Evolutionary conservation across 305 asterid genomes (phyloP).

Genomic region (Andrographis paniculata): DNA sequence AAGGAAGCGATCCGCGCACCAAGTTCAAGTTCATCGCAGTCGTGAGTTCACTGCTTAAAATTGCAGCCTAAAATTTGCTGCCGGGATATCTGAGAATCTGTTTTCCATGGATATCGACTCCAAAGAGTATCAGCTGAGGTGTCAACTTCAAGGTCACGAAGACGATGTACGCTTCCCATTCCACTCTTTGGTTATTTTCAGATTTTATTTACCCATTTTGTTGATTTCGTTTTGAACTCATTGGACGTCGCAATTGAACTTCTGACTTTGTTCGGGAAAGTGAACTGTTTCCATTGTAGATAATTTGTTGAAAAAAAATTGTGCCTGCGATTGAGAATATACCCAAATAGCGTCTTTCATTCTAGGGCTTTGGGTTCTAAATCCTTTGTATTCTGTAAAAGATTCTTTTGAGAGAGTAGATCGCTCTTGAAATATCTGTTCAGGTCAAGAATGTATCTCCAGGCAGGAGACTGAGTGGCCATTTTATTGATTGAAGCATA

Average conservation of each 20-base stretch:
- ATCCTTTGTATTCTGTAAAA: not conserved
- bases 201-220: not conserved
- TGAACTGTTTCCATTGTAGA: too few relatives aligned
- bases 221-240: not conserved
- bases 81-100: not conserved
- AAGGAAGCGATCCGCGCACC: too few relatives aligned
- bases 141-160: slow-evolving; percentile 87
- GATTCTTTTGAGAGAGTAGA: not conserved
- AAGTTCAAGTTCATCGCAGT: too few relatives aligned
- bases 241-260: too few relatives aligned
- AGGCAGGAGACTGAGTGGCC: not conserved
- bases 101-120: slow-evolving; percentile 64
- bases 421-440: slow-evolving; percentile 3
- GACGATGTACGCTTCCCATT: slow-evolving; percentile 57
- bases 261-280: too few relatives aligned
- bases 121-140: slow-evolving; percentile 61
- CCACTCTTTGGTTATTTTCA: not conserved
- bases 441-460: not conserved
- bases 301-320: too few relatives aligned
- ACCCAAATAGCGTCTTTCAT: too few relatives aligned
- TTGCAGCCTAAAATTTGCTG: slow-evolving; percentile 19
- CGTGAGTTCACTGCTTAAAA: too few relatives aligned
- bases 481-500: too few relatives aligned
- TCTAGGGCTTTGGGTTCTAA: too few relatives aligned
- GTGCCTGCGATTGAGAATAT: too few relatives aligned